Conservation (phyloP, 2,329 filamentous ascomycete genomes). For the Pyrenophora tritici-repentis region DNA sequence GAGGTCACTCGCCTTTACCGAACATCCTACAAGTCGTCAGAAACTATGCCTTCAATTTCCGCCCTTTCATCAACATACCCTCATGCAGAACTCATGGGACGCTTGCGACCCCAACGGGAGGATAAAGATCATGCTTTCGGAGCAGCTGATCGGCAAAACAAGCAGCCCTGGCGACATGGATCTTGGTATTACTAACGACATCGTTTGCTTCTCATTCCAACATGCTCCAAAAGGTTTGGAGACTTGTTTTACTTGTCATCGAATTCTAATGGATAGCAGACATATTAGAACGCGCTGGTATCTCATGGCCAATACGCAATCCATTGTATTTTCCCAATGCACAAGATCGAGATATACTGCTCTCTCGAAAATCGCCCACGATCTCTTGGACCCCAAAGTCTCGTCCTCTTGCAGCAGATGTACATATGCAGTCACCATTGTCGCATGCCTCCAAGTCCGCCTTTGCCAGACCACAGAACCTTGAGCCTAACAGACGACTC, state of each 20-base stretch:
- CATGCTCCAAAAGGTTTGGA: slow-evolving; percentile 75
- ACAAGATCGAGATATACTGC: slow-evolving; percentile 3
- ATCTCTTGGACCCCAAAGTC: slow-evolving; percentile 5
- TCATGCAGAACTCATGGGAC: slow-evolving; percentile 73
- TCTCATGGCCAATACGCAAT: slow-evolving; percentile 73
- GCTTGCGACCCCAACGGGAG: slow-evolving; percentile 72
- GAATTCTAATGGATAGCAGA: slow-evolving; percentile 54
- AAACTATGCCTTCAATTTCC: slow-evolving; percentile 68
- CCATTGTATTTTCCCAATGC: slow-evolving; percentile 33
- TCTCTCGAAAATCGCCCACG: slow-evolving; percentile 2
- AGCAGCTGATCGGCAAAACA: slow-evolving; percentile 63
- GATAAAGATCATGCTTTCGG: slow-evolving; percentile 74
- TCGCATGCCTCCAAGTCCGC: slow-evolving; percentile 13
- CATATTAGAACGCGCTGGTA: slow-evolving; percentile 71
- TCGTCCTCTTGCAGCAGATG: slow-evolving; percentile 3
- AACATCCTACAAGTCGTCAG: slow-evolving; percentile 61
- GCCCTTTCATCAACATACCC: slow-evolving; percentile 68
- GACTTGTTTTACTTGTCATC: background rate
- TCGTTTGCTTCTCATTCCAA: slow-evolving; percentile 81
- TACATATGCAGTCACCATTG: slow-evolving; percentile 15
- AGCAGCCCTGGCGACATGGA: slow-evolving; percentile 24
- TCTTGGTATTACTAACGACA: slow-evolving; percentile 71
- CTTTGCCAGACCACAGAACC: slow-evolving; percentile 16
- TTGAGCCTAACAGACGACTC: slow-evolving; percentile 22
- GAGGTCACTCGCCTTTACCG: slow-evolving; percentile 17